phyloP scores from a whole-genome alignment of 495 filamentous ascomycete genomes.

The Achaetomiella virescens region DNA sequence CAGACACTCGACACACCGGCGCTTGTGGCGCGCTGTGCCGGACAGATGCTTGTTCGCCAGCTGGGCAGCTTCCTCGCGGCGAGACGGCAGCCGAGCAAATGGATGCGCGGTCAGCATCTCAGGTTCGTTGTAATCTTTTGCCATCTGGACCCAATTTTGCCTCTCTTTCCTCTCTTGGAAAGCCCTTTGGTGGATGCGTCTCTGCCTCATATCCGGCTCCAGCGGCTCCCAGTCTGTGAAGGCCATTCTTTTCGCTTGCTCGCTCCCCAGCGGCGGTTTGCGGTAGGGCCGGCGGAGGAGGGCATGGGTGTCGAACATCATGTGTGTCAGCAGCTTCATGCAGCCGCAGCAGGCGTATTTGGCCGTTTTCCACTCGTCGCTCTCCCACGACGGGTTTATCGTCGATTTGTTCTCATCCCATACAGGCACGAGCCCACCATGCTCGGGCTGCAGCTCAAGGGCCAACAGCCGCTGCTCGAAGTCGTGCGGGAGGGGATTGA shows the following conservation, averaged over 20 bases:
- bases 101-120: background rate
- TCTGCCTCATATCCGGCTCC: background rate
- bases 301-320: conserved; percentile 20
- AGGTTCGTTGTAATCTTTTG: too few species aligned
- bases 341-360: conserved; percentile 26
- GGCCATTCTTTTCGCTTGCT: conserved; percentile 8
- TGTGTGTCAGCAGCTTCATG: conserved; percentile 22
- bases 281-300: conserved; percentile 14
- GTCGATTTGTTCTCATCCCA: conserved; percentile 1
- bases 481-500: conserved; percentile 14
- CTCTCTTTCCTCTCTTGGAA: background rate
- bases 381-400: conserved; percentile 7
- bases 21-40: conserved; percentile 16
- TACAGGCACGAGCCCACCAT: conserved; percentile 21
- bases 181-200: conserved; percentile 1
- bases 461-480: conserved; percentile 19
- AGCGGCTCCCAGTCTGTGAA: conserved; percentile 18
- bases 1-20: conserved; percentile 9
- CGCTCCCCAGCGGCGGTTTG: conserved; percentile 20
- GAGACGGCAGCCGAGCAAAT: background rate
- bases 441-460: conserved; percentile 21
- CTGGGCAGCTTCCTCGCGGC: background rate
- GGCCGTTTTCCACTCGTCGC: conserved; percentile 11
- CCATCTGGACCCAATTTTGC: background rate
- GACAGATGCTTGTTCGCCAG: background rate